These are phyloP conservation scores for Nicotiana attenuata DNA, from an alignment of 257 asterid species.

Conservation along the genomic window DNA sequence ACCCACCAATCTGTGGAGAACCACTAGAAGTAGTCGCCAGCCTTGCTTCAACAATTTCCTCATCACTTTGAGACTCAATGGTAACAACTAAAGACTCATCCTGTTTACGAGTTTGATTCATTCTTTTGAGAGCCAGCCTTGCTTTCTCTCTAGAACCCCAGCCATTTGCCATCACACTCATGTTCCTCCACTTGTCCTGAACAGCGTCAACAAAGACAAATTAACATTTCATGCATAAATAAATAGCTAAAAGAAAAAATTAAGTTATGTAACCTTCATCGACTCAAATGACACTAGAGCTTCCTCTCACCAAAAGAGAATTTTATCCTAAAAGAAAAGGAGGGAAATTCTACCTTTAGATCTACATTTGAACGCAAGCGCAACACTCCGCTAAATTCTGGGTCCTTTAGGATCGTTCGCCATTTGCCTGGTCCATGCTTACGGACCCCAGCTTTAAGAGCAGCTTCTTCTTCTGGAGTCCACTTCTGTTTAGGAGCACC, in stretches of 20 bases:
- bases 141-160: constrained; percentile 90
- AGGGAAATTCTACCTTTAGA: constrained; percentile 59
- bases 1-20: constrained; percentile 59
- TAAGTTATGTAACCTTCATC: not conserved
- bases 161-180: constrained; percentile 94
- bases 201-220: constrained; percentile 21
- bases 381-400: constrained; percentile 73
- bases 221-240: not conserved
- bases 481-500: constrained; percentile 99
- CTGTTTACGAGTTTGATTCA: constrained; percentile 48
- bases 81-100: constrained; percentile 49
- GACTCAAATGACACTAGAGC: not conserved
- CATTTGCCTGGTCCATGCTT: constrained; percentile 96
- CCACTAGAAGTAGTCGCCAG: constrained; percentile 56
- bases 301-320: not conserved
- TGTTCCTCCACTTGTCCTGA: constrained; percentile 98
- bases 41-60: constrained; percentile 52
- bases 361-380: constrained; percentile 88
- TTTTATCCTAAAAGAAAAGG: not conserved
- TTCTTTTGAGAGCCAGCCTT: constrained; percentile 66
- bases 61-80: constrained; percentile 55
- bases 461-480: constrained; percentile 98
- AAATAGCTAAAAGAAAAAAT: not conserved
- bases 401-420: constrained; percentile 95
- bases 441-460: constrained; percentile 90